Base-by-base conservation (phyloP, 2,329 filamentous ascomycete genomes). In the Ophiocordyceps sinensis region DNA sequence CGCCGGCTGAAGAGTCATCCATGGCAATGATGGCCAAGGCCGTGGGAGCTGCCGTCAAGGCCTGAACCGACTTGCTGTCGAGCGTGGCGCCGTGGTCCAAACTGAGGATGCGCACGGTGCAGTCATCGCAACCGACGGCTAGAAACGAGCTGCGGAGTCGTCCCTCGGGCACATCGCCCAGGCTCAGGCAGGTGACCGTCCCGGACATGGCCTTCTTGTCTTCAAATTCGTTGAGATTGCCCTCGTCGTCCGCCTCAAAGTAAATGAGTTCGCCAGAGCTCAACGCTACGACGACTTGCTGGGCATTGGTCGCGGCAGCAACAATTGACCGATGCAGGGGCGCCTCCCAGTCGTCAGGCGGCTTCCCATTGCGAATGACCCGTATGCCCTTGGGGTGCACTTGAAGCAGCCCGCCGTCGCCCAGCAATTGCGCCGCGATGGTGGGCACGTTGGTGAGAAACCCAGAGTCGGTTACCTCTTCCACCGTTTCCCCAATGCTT, bases 191-290 rank as follows among this genome's bases (percentile, higher is more conserved):
- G 15, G 88, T 96, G 38, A 98, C 88, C 0, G 88, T 95, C 37
- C 87, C 89, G 41, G 84, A 87, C 83, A 98, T 91, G 53, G 93
- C 83, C 52, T 87, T 86, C 59, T 89, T 87, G 54, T 96, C 88
- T 49, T 96, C 84, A 49, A 95, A 94, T 63, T 96, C 89, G 29
- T 86, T 86, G 28, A 96, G 69, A 4, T 84, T 84, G 28, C 88
- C 88, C 60, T 96, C 89, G 0, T 77, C 74, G 53, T 95, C 91
- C 78, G 95, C 89, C 58, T 98, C 93, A 51, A 98, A 98, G 57
- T 96, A 98, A 35, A 94, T 85, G 47, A 98, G 89, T 59, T 98
- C 91, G 31, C 89, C 89, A 9, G 88, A 95, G 56, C 88, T 96
- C 23, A 99, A 69, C 1, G 91, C 91, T 39, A 96, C 81, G 4